Base-by-base conservation (phyloP, 768 basidiomycete species). In the Jaapia argillacea region DNA sequence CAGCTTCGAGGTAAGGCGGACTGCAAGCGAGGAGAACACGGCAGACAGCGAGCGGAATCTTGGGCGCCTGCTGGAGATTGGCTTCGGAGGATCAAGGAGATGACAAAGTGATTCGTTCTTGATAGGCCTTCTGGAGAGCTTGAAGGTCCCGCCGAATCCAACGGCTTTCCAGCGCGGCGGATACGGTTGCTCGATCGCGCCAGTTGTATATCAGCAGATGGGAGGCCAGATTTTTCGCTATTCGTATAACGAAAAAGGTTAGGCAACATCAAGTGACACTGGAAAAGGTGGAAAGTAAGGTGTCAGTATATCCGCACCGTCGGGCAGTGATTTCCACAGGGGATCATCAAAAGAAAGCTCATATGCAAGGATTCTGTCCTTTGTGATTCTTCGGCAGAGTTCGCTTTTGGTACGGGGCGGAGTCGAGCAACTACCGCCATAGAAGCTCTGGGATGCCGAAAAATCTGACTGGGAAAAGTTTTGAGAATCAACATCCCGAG, bases 121-220 rank as follows among this genome's bases (percentile, higher is more conserved):
- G 65, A 60, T 85, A 88, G 16, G 79, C 70, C 18, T 61, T 62
- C 46, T 79, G 70, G 41, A 91, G 67, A 41, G 79, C 76, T 21
- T 70, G 59, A 23, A 75, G 55, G 52, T 89, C 85, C 26, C 63
- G 68, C 18, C 57, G 54, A 46, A 91, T 86, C 87, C 87, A 91
- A 23, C 52, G 48, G 57, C 74, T 76, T 47, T 70, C 57, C 40
- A 88, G 63, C 2, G 86, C 83, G 45, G 62, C 60, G 27, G 71
- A 57, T 23, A 85, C 75, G 0, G 83, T 87, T 14, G 77, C 76
- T 14, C 87, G 79, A 36, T 69, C 58, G 20, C 58, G 58, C 45
- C 71, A 69, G 50, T 84, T 67, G 40, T 75, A 71, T 42, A 77
- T 60, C 33, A 90, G 71, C 38, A 91, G 67, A n/a, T 70, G 62